Evolutionary conservation across 495 filamentous ascomycete genomes (phyloP).

Genomic region (Tricharina praecox): DNA sequence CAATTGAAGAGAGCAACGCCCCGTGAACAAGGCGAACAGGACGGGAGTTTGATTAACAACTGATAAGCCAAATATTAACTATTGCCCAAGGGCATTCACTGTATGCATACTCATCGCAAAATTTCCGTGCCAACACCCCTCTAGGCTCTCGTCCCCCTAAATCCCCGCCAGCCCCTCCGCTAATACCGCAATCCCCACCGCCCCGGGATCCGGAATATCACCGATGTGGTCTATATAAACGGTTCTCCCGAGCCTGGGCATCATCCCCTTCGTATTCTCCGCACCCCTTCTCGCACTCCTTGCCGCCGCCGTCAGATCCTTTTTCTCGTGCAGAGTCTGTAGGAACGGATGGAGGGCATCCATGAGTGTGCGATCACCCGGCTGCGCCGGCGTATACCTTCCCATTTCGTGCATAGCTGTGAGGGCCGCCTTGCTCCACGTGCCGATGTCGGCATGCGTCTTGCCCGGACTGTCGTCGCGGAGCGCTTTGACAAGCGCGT

Average conservation of each 20-base stretch:
- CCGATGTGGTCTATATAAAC: slow-evolving; percentile 85
- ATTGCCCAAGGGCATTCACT: too few species aligned
- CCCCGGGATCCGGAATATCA: slow-evolving; percentile 80
- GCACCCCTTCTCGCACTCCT: slow-evolving; percentile 59
- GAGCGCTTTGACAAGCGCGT: slow-evolving; percentile 64
- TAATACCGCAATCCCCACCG: slow-evolving; percentile 66
- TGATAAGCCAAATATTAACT: too few species aligned
- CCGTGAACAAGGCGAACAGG: too few species aligned
- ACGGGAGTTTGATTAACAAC: too few species aligned
- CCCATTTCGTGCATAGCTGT: slow-evolving; percentile 52
- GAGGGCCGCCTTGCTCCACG: slow-evolving; percentile 61
- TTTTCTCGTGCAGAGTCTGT: slow-evolving; percentile 42
- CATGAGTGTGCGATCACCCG: slow-evolving; percentile 77
- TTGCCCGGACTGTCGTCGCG: slow-evolving; percentile 39
- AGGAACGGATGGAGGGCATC: slow-evolving; percentile 85
- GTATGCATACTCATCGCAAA: too few species aligned
- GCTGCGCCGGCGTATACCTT: slow-evolving; percentile 76
- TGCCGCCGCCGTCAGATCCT: slow-evolving; percentile 50
- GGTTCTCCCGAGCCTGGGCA: slow-evolving; percentile 66
- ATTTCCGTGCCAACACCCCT: too few species aligned
- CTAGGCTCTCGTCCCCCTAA: too few species aligned
- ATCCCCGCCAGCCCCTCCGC: slow-evolving; percentile 60
- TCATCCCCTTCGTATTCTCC: slow-evolving; percentile 77
- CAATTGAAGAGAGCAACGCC: too few species aligned
- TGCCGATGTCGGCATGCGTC: slow-evolving; percentile 32